Evolutionary conservation across 169 alveolate genomes (phyloP).

Genomic region (Plasmodium gonderi): DNA sequence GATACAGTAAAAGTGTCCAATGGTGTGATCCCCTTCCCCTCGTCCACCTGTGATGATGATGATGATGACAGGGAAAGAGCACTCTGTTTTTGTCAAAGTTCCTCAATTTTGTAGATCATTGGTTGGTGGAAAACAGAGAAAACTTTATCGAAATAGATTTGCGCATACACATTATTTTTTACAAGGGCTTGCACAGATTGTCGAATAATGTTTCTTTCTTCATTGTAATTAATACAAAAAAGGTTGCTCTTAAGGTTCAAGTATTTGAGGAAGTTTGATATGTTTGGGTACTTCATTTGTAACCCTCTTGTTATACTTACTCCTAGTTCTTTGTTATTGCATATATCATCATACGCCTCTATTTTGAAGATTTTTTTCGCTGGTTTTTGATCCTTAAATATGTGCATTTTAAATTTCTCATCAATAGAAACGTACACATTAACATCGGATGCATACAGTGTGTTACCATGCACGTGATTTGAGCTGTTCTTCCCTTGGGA

Average conservation of each 20-base stretch:
- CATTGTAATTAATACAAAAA: constrained; percentile 57
- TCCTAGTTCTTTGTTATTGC: constrained; percentile 31
- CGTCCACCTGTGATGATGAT: no score
- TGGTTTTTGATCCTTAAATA: background rate
- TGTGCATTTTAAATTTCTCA: constrained; percentile 20
- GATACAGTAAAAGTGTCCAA: no score
- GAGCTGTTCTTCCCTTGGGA: background rate
- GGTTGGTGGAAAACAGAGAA: constrained; percentile 59
- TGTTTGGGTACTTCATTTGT: constrained; percentile 69
- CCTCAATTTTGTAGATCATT: background rate
- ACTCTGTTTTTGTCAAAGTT: constrained; percentile 2
- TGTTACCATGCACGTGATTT: background rate
- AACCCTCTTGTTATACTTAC: constrained; percentile 62
- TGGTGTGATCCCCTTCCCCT: no score
- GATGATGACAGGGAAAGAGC: no score
- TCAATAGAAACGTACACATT: constrained; percentile 25
- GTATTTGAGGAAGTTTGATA: constrained; percentile 36
- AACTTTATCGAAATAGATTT: constrained; percentile 42
- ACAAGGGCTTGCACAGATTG: constrained; percentile 20
- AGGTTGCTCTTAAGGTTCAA: constrained; percentile 25
- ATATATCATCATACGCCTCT: constrained; percentile 56
- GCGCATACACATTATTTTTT: constrained; percentile 33
- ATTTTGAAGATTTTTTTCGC: constrained; percentile 6
- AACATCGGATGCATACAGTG: constrained; percentile 23
- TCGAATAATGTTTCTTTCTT: constrained; percentile 58